phyloP scores from a whole-genome alignment of 1,284 basidiomycete species.

The Leccinum pachyderme region DNA sequence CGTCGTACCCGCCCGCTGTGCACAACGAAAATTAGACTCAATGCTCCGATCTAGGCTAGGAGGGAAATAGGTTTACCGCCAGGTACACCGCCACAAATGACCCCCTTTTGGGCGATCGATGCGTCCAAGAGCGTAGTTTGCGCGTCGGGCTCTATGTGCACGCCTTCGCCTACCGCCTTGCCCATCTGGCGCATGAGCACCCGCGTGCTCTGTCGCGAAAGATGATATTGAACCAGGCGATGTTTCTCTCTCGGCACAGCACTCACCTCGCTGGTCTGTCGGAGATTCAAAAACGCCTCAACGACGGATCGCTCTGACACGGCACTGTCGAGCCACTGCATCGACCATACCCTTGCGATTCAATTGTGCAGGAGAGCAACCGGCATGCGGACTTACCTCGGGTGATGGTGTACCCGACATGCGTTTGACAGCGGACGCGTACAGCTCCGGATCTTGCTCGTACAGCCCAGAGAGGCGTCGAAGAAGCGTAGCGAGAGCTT shows the following conservation, averaged over 20 bases:
- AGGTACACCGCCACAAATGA: constrained; percentile 94
- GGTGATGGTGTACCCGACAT: constrained; percentile 55
- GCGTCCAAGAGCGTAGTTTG: constrained; percentile 87
- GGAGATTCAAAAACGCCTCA: constrained; percentile 55
- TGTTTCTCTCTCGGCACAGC: neutral
- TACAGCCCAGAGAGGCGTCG: constrained; percentile 49
- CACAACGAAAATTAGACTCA: neutral
- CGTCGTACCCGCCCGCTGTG: constrained; percentile 94
- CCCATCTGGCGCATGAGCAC: constrained; percentile 88
- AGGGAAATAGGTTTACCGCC: constrained; percentile 61
- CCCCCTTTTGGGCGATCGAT: constrained; percentile 76
- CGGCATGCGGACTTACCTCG: constrained; percentile 43
- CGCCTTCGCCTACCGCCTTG: constrained; percentile 68
- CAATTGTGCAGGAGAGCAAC: neutral
- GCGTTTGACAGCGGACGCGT: constrained; percentile 56
- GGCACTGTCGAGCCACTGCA: constrained; percentile 22
- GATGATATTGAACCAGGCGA: constrained; percentile 1
- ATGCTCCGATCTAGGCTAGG: neutral
- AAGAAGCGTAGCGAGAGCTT: constrained; percentile 53
- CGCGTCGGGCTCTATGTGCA: constrained; percentile 80
- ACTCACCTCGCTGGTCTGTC: constrained; percentile 55
- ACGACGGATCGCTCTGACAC: constrained; percentile 9
- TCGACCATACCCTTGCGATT: neutral
- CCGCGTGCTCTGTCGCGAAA: constrained; percentile 63
- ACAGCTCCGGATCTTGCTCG: constrained; percentile 45